Base-by-base conservation (phyloP, 345 rosid genomes). In the Salix viminalis region DNA sequence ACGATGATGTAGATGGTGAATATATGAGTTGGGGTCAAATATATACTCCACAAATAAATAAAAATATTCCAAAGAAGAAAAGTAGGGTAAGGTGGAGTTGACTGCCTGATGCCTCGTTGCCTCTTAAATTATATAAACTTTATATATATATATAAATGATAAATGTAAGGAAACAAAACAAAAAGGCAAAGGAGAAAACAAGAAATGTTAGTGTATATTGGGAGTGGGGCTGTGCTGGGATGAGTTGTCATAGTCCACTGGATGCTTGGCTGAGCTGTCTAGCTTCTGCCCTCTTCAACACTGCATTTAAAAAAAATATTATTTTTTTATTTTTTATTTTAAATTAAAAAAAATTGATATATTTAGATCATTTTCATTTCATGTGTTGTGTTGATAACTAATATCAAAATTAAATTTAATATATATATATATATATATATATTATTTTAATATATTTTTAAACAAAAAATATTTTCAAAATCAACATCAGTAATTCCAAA, bases 191-290 rank as follows among this genome's bases (percentile, higher is more conserved):
- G 48, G 56, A 28, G 61, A 16, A 26, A 70, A 28, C 41, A 48
- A 48, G 37, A 16, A 46, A 70, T 15, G 26, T 37, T 26, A 48
- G 11, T 24, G 48, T 69, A 5, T 14, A 58, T 6, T 14, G 76
- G 28, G 16, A 23, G 70, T 32, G 78, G 67, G 78, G 52, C 52
- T 71, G 28, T 32, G 23, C 64, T n/a, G 78, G 74, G 75, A 69
- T 77, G 81, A 77, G 79, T 65, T 81, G 84, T 81, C 84, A 18
- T 44, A 56, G 50, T 69, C 71, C 75, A 77, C 36, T 13, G 30
- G 84, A 74, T 52, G 84, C 73, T 65, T 58, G 13, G 66, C 74
- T 70, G 76, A 70, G 84, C 81, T 74, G 78, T 65, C 34, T 8
- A 30, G 46, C 44, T 26, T 68, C 65, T 64, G 77, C 65, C 34